Conservation (phyloP, 371 early-diverging fungal genomes). For the Quaeritorhiza haematococci region DNA sequence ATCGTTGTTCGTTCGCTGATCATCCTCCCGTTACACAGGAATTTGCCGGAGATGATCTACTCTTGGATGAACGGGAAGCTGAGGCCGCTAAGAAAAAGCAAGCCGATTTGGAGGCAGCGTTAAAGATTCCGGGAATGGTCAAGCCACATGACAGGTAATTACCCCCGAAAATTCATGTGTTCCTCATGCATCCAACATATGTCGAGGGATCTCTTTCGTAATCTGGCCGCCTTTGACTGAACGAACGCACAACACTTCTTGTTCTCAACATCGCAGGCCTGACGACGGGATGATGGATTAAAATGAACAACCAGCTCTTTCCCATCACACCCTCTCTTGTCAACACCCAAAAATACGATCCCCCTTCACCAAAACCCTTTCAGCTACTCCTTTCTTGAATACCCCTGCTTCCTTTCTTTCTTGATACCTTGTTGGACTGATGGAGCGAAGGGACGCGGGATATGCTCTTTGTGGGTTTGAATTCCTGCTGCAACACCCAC, state of each 20-base stretch:
- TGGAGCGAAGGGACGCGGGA: too few relatives aligned
- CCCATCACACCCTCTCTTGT: too few relatives aligned
- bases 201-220: not conserved
- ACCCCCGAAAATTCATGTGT: not conserved
- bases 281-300: constrained; percentile 41
- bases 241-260: not conserved
- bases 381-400: too few relatives aligned
- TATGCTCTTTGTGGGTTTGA: too few relatives aligned
- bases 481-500: too few relatives aligned
- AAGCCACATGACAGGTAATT: constrained; percentile 77
- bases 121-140: constrained; percentile 91
- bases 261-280: too few relatives aligned
- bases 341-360: too few relatives aligned
- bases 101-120: constrained; percentile 75
- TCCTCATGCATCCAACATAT: not conserved
- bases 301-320: too few relatives aligned
- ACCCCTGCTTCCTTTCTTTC: too few relatives aligned
- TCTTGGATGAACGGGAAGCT: constrained; percentile 88
- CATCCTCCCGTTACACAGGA: constrained; percentile 42
- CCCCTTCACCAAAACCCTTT: too few relatives aligned
- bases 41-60: constrained; percentile 83
- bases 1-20: not conserved
- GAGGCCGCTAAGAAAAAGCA: constrained; percentile 75
- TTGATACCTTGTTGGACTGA: too few relatives aligned
- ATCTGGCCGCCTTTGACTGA: not conserved